Base-by-base conservation (phyloP, 306 rosid genomes). In the Cajanus cajan region DNA sequence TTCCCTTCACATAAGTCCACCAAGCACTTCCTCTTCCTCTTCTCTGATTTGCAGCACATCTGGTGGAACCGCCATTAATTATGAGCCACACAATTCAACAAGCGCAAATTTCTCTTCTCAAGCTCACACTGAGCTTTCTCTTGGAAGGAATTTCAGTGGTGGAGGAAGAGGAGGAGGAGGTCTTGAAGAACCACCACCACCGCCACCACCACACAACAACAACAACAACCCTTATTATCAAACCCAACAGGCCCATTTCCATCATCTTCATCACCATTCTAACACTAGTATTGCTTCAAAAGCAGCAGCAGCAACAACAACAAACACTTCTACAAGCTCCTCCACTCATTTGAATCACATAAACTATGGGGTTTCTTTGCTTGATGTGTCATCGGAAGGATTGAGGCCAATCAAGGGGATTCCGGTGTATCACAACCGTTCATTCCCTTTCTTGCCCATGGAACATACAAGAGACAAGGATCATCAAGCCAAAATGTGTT, bases 1-100 rank as follows among this genome's bases (percentile, higher is more conserved):
- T 74, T 90, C 98, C 68, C 96, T 94, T 71, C 94, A 94, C 80
- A 92, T 94, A 79, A 92, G 96, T 21, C 97, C 90, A 21, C 97
- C 96, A 15, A 84, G 33, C 54, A 84, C 77, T 6, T 77, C 80
- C 2, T 79, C 78, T 0, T 86, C 90, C 18, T 82, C 84, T 0
- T 84, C 92, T 65, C 73, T 81, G 51, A 74, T 85, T 65, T 82
- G 61, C 62, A 82, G 51, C 71, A 10, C 2, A 25, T 31, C 22
- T 36, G 65, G 65, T 16, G n/a, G n/a, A n/a, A n/a, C n/a, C n/a
- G n/a, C n/a, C n/a, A n/a, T n/a, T n/a, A 61, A 84, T 74, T 47
- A 77, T 85, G 80, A 71, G 55, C 4, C 71, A 33, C 77, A 51
- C 11, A 73, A 58, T 77, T 77, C 68, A 9, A 19, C 69, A 11